Conservation (phyloP, 345 rosid genomes). For the Melastoma malabathricum region DNA sequence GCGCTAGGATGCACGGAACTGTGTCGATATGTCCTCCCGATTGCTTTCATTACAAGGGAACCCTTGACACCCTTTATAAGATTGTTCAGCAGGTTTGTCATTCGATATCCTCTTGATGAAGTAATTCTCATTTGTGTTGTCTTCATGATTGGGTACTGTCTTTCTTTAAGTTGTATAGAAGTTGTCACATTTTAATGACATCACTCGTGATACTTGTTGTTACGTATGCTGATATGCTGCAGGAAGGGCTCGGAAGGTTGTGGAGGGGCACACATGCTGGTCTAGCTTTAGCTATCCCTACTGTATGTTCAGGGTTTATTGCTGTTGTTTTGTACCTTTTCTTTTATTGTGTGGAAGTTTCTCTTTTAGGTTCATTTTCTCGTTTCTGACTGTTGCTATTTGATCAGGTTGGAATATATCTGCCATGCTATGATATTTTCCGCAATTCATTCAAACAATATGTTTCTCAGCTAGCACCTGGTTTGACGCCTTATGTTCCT, state of each 20-base stretch:
- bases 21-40: conserved; percentile 96
- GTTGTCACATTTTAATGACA: too few relatives aligned
- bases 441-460: conserved; percentile 63
- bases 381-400: conserved; percentile 1
- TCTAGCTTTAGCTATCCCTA: conserved; percentile 84
- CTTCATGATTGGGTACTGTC: too few relatives aligned
- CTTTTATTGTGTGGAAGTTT: not conserved
- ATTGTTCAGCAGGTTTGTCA: conserved; percentile 73
- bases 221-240: conserved; percentile 7
- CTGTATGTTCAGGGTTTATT: conserved; percentile 25
- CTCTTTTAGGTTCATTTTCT: not conserved
- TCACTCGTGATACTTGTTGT: not conserved
- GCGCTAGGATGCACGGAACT: conserved; percentile 97
- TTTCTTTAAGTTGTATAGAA: too few relatives aligned
- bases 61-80: conserved; percentile 85
- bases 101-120: not conserved
- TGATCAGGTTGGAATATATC: conserved; percentile 81
- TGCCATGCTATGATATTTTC: conserved; percentile 85
- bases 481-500: conserved; percentile 46
- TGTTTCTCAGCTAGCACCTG: conserved; percentile 31
- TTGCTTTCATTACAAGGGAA: conserved; percentile 95
- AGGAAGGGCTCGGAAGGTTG: conserved; percentile 82
- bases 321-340: not conserved
- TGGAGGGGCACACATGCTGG: conserved; percentile 99
- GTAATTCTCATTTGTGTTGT: too few relatives aligned